Base-by-base conservation (phyloP, 768 basidiomycete species). In the Calocera cornea region DNA sequence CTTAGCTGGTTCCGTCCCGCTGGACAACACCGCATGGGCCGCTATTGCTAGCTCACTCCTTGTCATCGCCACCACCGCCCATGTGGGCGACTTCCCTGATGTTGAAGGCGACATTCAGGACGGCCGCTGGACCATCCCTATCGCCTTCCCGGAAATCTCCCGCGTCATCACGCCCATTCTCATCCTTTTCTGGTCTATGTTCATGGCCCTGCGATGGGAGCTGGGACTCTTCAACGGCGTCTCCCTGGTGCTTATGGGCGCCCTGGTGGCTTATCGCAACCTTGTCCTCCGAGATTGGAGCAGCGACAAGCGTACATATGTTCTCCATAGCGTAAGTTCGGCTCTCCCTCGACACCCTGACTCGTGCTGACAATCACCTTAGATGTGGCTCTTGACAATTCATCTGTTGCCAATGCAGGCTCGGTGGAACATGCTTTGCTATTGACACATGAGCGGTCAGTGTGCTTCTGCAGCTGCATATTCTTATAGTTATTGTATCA, bases 81-180 rank as follows among this genome's bases (percentile, higher is more conserved):
- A 71, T 54, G 67, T 68, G n/a, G 73, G 73, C 36, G 73, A 74
- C 67, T 73, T 74, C 67, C 68, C 68, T 17, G 73, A 74, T 64
- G 72, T 72, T 29, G 71, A 70, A 44, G 73, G 73, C 47, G 73
- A 74, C 65, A 67, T 60, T 36, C 68, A 66, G 17, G 64, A 68
- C 14, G 73, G 73, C 27, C 71, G 73, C 7, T 66, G 64, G 38
- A 74, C 73, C 17, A 70, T 73, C 49, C 72, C 72, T 5, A 73
- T 72, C 31, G 70, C 70, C 54, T 69, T 69, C 12, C 73, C 73
- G 1, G 64, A 67, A 22, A 66, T 69, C 60, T 73, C 73, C 34
- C 66, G 73, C 22, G 24, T 67, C 31, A 66, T 73, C 66, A 73
- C 70, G 1, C 66, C 73, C 64, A 34, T 73, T 7, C 69, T 69